Conservation (phyloP, 2,329 filamentous ascomycete genomes). For the Penicillium corylophilum region DNA sequence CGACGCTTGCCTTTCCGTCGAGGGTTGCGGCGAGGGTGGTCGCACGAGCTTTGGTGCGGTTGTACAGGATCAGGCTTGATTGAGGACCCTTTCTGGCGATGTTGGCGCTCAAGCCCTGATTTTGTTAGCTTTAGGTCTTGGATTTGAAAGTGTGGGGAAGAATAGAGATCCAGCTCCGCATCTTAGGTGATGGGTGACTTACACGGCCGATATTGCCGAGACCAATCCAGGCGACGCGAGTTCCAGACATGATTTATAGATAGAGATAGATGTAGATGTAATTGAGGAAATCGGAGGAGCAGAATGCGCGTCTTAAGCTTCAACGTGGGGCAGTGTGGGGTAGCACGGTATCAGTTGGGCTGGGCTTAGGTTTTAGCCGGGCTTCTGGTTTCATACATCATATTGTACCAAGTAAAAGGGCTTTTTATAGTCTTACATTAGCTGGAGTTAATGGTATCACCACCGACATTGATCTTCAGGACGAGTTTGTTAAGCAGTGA, state of each 20-base stretch:
- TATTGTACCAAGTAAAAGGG: neutral
- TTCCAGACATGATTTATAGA: slow-evolving; percentile 26
- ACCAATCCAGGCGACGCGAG: slow-evolving; percentile 72
- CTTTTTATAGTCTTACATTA: neutral
- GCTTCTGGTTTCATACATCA: neutral
- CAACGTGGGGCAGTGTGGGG: slow-evolving; percentile 18
- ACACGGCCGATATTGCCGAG: slow-evolving; percentile 86
- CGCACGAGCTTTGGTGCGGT: slow-evolving; percentile 69
- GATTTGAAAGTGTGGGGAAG: neutral
- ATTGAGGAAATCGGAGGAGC: neutral
- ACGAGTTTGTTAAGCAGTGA: slow-evolving; percentile 11
- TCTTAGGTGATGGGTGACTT: slow-evolving; percentile 33
- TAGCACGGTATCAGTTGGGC: slow-evolving; percentile 1
- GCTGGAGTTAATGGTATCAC: neutral
- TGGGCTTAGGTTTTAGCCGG: slow-evolving; percentile 11
- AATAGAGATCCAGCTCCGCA: neutral
- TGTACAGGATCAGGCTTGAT: slow-evolving; percentile 71
- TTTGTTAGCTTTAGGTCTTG: slow-evolving; percentile 6
- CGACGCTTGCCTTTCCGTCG: slow-evolving; percentile 59
- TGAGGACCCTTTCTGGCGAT: slow-evolving; percentile 74
- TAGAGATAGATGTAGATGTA: neutral
- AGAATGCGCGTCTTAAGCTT: slow-evolving; percentile 1
- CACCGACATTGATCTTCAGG: neutral
- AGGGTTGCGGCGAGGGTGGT: slow-evolving; percentile 63
- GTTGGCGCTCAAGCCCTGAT: slow-evolving; percentile 79